These are phyloP conservation scores for Podaxis sp. DNA, from an alignment of 768 basidiomycete species.

Conservation along the genomic window DNA sequence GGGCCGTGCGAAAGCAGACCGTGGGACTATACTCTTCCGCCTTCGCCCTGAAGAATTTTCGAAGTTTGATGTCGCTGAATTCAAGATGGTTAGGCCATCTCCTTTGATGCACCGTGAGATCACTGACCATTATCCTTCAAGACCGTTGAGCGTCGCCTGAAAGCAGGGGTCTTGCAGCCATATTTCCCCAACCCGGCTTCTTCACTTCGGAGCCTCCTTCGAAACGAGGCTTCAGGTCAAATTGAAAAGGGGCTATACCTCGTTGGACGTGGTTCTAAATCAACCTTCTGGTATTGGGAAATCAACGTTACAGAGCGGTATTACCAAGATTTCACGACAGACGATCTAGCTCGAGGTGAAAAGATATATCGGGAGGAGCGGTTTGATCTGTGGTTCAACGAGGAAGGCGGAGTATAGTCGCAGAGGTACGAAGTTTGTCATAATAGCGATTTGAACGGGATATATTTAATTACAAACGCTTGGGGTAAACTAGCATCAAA, in stretches of 20 bases:
- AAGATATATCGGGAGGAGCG: not conserved
- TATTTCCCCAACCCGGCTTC: not conserved
- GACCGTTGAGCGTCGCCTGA: not conserved
- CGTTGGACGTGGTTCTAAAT: not conserved
- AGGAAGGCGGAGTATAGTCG: too few species aligned
- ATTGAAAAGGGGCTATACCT: not conserved
- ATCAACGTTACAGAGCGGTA: not conserved
- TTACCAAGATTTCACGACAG: not conserved
- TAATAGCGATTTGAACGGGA: too few species aligned
- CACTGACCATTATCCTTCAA: not conserved
- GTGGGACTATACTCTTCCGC: not conserved
- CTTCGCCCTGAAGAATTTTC: not conserved
- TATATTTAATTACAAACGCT: too few species aligned
- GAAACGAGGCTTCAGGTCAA: not conserved
- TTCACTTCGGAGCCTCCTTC: not conserved
- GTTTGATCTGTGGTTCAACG: not conserved
- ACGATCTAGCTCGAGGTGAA: not conserved
- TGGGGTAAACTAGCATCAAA: too few species aligned
- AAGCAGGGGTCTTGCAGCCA: not conserved
- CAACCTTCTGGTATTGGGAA: constrained; percentile 11
- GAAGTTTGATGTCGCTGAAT: not conserved
- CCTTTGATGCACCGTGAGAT: too few species aligned
- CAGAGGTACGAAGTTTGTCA: too few species aligned
- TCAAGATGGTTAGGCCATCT: not conserved
- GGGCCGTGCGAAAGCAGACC: not conserved